These are phyloP conservation scores for Neolentinus lepideus DNA, from an alignment of 1,284 basidiomycete genomes.

Conservation along the genomic window DNA sequence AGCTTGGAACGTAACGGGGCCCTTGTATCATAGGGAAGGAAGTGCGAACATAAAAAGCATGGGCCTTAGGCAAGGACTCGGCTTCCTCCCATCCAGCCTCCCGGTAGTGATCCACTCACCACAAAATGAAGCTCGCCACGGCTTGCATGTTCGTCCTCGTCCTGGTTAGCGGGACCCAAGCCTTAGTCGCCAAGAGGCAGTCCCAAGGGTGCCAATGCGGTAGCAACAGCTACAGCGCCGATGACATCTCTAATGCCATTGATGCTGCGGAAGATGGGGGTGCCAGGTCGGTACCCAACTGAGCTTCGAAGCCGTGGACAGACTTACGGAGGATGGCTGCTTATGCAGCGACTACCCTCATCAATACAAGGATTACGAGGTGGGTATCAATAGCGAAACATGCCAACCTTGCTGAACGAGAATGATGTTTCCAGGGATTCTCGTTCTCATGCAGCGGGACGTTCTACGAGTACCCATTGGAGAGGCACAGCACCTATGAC, in stretches of 20 bases:
- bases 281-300: constrained; percentile 10
- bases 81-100: not conserved
- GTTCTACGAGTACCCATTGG: constrained; percentile 28
- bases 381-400: not conserved
- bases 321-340: not conserved
- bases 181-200: constrained; percentile 14
- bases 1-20: not conserved
- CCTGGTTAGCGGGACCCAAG: constrained; percentile 10
- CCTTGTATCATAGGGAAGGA: not conserved
- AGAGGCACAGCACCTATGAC: constrained; percentile 21
- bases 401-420: not conserved
- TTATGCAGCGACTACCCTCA: constrained; percentile 18
- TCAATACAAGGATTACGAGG: constrained; percentile 20
- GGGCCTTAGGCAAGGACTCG: not conserved
- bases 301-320: not conserved
- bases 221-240: constrained; percentile 14
- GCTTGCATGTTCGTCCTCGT: constrained; percentile 10
- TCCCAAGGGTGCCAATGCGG: constrained; percentile 17
- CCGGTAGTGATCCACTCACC: not conserved
- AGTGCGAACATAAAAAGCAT: not conserved
- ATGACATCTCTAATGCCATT: constrained; percentile 15
- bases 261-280: constrained; percentile 13
- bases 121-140: constrained; percentile 14
- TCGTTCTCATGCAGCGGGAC: constrained; percentile 20
- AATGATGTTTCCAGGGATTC: constrained; percentile 14